Evolutionary conservation across 208 protist genomes (phyloP), one percentile per base, ranked within the genome.

Genomic region (Leishmania aethiopica): DNA sequence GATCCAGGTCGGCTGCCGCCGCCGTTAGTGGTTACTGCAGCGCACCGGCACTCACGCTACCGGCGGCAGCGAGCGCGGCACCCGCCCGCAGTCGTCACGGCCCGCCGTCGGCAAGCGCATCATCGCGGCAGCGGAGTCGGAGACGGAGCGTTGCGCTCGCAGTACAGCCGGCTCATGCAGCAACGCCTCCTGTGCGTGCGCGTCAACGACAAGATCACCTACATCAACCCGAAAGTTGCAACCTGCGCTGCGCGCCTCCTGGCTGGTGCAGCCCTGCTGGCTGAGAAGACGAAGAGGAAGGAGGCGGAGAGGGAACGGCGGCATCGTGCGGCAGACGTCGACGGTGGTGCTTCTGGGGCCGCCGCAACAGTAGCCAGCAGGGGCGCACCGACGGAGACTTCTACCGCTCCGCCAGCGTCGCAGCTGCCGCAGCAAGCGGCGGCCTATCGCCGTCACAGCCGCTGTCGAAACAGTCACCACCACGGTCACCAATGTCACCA

Each of bases 171-270:
- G 28, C 17, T 86, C 66, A 81, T 86, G 78, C 72, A 49, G 40
- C 77, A 86, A 55, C 77, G 78, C 40, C 83, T 89, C 8, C 76
- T 89, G 13, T 89, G 86, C 59, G 42, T 89, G n/a, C 80, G 79
- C 59, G 51, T 89, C 47, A 83, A 85, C 67, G 83, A 83, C 42
- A 84, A 78, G 17, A 45, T 85, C 37, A 86, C 83, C 17, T 89
- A 89, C 86, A 85, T 89, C 72, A 83, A 89, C 45, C 86, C 83
- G 1, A 79, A 81, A 35, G 75, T 66, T 25, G 86, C 86, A 2
- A 89, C 86, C 4, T 78, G 86, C 10, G 77, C 83, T 32, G 80
- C 73, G n/a, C 80, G 81, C 71, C 76, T 89, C 4, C 79, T 89
- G 35, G 86, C 80, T 3, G 86, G 86, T 70, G 86, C 86, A 0